Conservation (phyloP, 495 filamentous ascomycete species). For the Antarctomyces pellizariae region DNA sequence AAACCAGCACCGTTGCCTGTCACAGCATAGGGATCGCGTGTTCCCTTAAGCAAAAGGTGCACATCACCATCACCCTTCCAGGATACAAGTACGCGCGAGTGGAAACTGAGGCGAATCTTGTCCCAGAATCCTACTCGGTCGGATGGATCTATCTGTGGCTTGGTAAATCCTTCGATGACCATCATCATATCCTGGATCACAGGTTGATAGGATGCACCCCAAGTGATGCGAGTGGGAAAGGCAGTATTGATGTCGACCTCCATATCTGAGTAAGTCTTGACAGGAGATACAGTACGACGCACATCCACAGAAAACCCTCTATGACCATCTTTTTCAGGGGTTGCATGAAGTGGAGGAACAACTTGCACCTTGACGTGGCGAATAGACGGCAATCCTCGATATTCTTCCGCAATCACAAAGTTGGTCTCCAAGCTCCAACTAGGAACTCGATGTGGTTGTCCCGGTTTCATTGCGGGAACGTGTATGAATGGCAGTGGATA, state of each 20-base stretch:
- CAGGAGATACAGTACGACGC: slow-evolving; percentile 74
- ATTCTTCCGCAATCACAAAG: slow-evolving; percentile 95
- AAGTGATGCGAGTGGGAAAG: slow-evolving; percentile 77
- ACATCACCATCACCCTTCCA: slow-evolving; percentile 96
- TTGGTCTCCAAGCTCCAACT: slow-evolving; percentile 71
- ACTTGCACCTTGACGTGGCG: slow-evolving; percentile 67
- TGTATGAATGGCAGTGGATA: slow-evolving; percentile 87
- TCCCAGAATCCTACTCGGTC: slow-evolving; percentile 97
- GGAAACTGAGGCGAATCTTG: slow-evolving; percentile 85
- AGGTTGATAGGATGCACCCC: slow-evolving; percentile 92
- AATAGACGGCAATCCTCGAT: slow-evolving; percentile 48
- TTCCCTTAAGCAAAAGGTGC: slow-evolving; percentile 78
- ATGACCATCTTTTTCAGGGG: slow-evolving; percentile 23
- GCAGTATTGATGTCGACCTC: slow-evolving; percentile 78
- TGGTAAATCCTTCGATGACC: slow-evolving; percentile 92
- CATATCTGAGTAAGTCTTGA: slow-evolving; percentile 93
- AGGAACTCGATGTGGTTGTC: slow-evolving; percentile 57
- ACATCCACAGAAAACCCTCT: slow-evolving; percentile 67
- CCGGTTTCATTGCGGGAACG: slow-evolving; percentile 57
- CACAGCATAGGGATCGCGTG: slow-evolving; percentile 81
- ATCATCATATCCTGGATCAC: slow-evolving; percentile 99
- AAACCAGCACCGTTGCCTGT: slow-evolving; percentile 87
- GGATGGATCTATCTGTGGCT: slow-evolving; percentile 78
- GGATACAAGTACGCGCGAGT: slow-evolving; percentile 68
- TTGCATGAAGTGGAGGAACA: slow-evolving; percentile 36